Evolutionary conservation across 371 early-diverging fungal genomes (phyloP), one percentile per base, ranked within the genome.

Genomic region (Mortierella sp.): DNA sequence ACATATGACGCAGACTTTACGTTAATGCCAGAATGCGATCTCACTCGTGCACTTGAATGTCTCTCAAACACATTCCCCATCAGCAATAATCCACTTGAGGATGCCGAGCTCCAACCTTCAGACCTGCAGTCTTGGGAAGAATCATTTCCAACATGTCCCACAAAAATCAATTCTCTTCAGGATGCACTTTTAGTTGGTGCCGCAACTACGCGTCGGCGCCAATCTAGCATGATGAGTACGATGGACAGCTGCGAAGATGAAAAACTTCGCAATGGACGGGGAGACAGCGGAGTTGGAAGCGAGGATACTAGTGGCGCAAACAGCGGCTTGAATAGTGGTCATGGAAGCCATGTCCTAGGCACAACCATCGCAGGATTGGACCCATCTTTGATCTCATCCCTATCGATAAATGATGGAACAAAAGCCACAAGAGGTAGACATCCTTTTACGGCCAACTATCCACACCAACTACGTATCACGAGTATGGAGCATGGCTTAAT

Each of bases 1-100:
- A 77, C 77, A 3, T 77, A 77, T 47, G 77, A 77, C 48, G 77
- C 73, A 0, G 77, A 77, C 66, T 77, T 77, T 68, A 77, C 77
- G 24, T 61, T 77, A n/a, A 13, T 77, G 66, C 77, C 77, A 50
- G 77, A 77, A 64, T 77, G 73, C 52, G 77, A 77, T 13, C 69
- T 77, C 40, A 63, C 47, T 24, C 77, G 77, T 10, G 77, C 77
- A 5, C 69, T 77, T 47, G 77, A 72, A n/a, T 69, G 65, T 33
- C 57, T 77, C 10, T 40, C 73, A 28, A 65, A 63, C 21, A 65
- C 33, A 15, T 72, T 77, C 58, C 22, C 32, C 22, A 65, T 77
- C 65, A 65, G 72, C 58, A 77, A 77, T 61, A 68, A 72, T 57
- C 77, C 77, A 36, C 66, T 77, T 11, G 65, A 72, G 22, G 77